Evolutionary conservation across 2,329 filamentous ascomycete genomes (phyloP).

Genomic region (Aspergillus intermedius): DNA sequence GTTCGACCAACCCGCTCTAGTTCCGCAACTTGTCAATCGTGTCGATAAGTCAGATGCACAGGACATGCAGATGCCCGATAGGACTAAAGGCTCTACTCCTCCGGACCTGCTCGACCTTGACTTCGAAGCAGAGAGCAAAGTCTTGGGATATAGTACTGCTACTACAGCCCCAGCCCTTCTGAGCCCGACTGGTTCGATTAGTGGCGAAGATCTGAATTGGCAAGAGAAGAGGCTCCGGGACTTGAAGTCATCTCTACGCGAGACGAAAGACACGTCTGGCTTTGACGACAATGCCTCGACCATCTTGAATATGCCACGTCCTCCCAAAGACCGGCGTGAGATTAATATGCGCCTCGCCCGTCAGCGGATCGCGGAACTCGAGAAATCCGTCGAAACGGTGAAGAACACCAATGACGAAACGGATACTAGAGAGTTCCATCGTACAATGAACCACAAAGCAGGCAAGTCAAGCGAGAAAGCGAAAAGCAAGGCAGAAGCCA

Average conservation of each 20-base stretch:
- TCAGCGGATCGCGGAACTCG: slow-evolving; percentile 9
- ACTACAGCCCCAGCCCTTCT: not conserved
- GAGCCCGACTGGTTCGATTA: not conserved
- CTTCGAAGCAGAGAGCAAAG: not conserved
- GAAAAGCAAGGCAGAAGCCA: slow-evolving; percentile 11
- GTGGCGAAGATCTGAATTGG: not conserved
- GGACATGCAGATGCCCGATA: too few relatives aligned
- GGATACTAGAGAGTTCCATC: slow-evolving; percentile 18
- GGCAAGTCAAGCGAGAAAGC: slow-evolving; percentile 10
- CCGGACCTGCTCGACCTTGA: not conserved
- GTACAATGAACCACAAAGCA: slow-evolving; percentile 26
- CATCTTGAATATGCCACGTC: not conserved
- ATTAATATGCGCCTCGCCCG: not conserved
- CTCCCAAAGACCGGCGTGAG: not conserved
- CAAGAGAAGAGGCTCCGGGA: not conserved
- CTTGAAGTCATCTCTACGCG: not conserved
- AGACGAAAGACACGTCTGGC: not conserved
- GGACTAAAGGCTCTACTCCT: too few relatives aligned
- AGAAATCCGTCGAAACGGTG: slow-evolving; percentile 3
- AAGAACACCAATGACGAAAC: slow-evolving; percentile 13
- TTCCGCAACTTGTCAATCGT: slow-evolving; percentile 6
- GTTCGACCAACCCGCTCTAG: slow-evolving; percentile 14
- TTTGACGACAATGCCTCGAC: not conserved
- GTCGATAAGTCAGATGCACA: too few relatives aligned
- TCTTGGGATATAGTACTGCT: not conserved